Evolutionary conservation across 2,329 filamentous ascomycete species (phyloP), one percentile per base, ranked within the genome.

Genomic region (Tolypocladium pustulatum): DNA sequence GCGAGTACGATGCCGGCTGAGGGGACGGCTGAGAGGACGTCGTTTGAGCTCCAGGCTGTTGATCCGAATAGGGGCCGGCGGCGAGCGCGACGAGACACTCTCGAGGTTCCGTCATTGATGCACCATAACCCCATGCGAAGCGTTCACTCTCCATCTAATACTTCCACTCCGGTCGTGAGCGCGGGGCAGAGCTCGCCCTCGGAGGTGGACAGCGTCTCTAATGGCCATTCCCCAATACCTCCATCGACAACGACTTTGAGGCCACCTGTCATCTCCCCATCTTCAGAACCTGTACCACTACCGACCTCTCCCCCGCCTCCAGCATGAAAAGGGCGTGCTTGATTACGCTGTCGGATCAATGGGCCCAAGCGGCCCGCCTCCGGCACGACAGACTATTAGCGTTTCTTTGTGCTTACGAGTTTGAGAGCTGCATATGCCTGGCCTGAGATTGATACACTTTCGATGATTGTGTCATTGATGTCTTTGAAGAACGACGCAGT

Each of bases 51-150:
- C 15, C 56, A 37, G 8, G 8, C 52, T 7, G 38, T 56, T 17
- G 41, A 54, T 20, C 34, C 43, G 8, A 41, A 20, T 30, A 56
- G 60, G 15, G 60, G 60, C 9, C 58, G 58, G 32, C 59, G 49
- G 49, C 61, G 60, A 27, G 36, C 37, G 32, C 34, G 63, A 22
- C 58, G 59, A 7, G 60, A 63, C 22, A 64, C 62, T 1, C 61
- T 63, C 10, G 61, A 64, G 52, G 60, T 64, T 40, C 62, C 63
- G 12, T 20, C 46, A 8, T 1, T n/a, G 25, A 36, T 20, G 52
- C 60, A 59, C 46, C 46, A 54, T n/a, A 12, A 52, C n/a, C 20
- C 49, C 9, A 13, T 34, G 30, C 30, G 49, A 52, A 52, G 49
- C 49, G 2, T n/a, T 4, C 17, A n/a, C 13, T 10, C 17, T 34